These are phyloP conservation scores for Lachnum nothofagi DNA, from an alignment of 2,329 filamentous ascomycete species.

Conservation along the genomic window DNA sequence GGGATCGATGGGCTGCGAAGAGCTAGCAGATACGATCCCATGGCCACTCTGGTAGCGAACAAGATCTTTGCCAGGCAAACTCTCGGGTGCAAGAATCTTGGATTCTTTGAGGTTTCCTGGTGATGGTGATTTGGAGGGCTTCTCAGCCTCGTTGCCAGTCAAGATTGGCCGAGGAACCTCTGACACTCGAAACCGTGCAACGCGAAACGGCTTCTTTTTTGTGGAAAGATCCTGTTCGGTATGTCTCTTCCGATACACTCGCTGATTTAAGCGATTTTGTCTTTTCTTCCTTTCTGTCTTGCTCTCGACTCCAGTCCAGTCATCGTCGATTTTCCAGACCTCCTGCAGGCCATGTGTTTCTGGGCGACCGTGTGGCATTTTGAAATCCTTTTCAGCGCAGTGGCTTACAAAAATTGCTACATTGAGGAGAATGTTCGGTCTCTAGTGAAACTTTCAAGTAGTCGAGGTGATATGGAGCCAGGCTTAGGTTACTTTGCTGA, in stretches of 20 bases:
- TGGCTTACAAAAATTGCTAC: conserved; percentile 6
- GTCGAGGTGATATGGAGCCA: not conserved
- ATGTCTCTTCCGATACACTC: conserved; percentile 32
- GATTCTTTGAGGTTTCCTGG: not conserved
- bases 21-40: too few relatives aligned
- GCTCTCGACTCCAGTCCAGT: conserved; percentile 63
- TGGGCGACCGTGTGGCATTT: not conserved
- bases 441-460: not conserved
- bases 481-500: too few relatives aligned
- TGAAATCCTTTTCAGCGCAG: not conserved
- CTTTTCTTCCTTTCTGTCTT: conserved; percentile 64
- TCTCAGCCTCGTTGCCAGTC: too few relatives aligned
- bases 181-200: conserved; percentile 15
- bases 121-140: too few relatives aligned
- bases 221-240: conserved; percentile 1
- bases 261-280: conserved; percentile 68
- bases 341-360: not conserved
- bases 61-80: too few relatives aligned
- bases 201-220: conserved; percentile 11
- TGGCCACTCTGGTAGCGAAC: too few relatives aligned
- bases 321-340: conserved; percentile 36
- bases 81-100: too few relatives aligned
- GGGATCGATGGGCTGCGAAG: too few relatives aligned
- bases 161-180: conserved; percentile 1
- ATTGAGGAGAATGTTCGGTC: not conserved